Evolutionary conservation across 352 stramenopile species (phyloP).

Genomic region (Globisporangium apiculatum): DNA sequence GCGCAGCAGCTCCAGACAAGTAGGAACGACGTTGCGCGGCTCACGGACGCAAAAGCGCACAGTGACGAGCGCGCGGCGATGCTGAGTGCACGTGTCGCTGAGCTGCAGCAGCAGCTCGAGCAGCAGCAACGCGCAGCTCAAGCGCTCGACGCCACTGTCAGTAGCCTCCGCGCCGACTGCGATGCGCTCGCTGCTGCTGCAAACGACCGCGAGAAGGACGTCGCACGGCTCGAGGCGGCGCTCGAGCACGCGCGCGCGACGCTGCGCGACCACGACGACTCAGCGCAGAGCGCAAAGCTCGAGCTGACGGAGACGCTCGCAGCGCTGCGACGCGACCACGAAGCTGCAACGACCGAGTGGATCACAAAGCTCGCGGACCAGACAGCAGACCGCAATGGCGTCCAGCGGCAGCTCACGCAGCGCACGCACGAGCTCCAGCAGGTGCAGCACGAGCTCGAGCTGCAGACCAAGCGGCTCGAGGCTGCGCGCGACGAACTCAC

Average conservation of each 20-base stretch:
- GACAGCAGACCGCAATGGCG: constrained; percentile 39
- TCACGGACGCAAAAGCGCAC: constrained; percentile 39
- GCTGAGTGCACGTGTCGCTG: constrained; percentile 28
- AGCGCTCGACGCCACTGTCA: constrained; percentile 29
- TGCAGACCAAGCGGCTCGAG: constrained; percentile 38
- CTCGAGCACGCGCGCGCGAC: constrained; percentile 39
- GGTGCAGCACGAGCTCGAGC: constrained; percentile 27
- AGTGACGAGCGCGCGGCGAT: constrained; percentile 48
- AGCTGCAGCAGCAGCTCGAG: constrained; percentile 29
- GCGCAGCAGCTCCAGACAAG: no score
- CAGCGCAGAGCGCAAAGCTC: constrained; percentile 25
- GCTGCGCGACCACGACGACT: constrained; percentile 23
- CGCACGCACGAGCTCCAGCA: constrained; percentile 28
- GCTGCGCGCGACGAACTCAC: constrained; percentile 19
- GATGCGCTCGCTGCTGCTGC: constrained; percentile 19
- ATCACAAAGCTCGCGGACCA: constrained; percentile 60
- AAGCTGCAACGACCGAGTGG: constrained; percentile 22
- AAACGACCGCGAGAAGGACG: neutral
- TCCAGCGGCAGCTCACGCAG: constrained; percentile 50
- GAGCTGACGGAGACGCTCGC: constrained; percentile 26
- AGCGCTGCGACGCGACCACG: constrained; percentile 37
- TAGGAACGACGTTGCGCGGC: constrained; percentile 8
- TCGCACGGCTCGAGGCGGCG: constrained; percentile 25
- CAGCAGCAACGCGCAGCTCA: constrained; percentile 25
- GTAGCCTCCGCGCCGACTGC: constrained; percentile 17